Base-by-base conservation (phyloP, 805 yeast genomes). In the Monosporozyma aquatica region DNA sequence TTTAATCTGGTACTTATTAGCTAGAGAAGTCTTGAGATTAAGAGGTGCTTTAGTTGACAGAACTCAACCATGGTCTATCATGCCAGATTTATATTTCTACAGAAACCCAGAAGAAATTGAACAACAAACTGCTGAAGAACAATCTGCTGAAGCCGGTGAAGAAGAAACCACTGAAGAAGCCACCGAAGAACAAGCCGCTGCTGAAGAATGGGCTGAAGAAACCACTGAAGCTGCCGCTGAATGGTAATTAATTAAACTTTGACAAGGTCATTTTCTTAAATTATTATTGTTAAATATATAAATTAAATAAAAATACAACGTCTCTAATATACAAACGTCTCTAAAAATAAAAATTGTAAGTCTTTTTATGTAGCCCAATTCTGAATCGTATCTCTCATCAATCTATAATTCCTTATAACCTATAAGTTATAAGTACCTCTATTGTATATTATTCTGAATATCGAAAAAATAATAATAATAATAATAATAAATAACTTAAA, bases 41-140 rank as follows among this genome's bases (percentile, higher is more conserved):
- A 85, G 96, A 78, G 98, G 99, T 69, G 81, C 87, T 68, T 74
- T 92, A 62, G 87, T 94, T 69, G 83, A 85, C 86, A 87, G 99
- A 81, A 69, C 84, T 60, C 86, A 92, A 72, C 82, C 84, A 72
- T 92, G 99, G 99, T 76, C 94, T 61, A 92, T 92, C 70, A 92
- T 92, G 98, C 97, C 97, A 72, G 99, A 92, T 78, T 82, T 92
- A 73, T 92, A 89, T 89, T 92, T 92, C 89, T 92, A 92, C 97
- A 92, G 99, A 82, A 96, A 92, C 78, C 98, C 99, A 68, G 97
- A 90, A 79, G 99, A 92, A 76, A 83, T 84, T 72, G 95, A 87
- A 76, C 72, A 71, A 65, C 78, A 73, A 59, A 76, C 71, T 60
- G 77, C 76, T 61, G 84, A 78, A 66, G 82, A 74, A 63, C 75